Percentiles rank a stretch among this genome's conserved stretches.
phyloP scores from a whole-genome alignment of 2,329 filamentous ascomycete species.

The Aspergillus floridensis region DNA sequence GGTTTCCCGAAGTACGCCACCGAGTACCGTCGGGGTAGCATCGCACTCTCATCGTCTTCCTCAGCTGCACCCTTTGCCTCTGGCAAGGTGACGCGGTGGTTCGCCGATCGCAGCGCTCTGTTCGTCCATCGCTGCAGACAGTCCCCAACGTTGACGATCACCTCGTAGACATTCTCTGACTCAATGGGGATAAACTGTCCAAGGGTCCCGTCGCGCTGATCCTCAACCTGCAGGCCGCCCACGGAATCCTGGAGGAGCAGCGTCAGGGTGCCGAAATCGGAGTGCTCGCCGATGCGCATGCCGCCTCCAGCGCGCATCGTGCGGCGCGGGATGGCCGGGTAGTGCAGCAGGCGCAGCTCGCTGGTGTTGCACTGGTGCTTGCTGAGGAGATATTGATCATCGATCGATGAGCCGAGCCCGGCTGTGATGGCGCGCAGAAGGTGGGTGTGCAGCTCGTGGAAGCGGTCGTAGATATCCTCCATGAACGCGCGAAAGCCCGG shows the following conservation, averaged over 20 bases:
- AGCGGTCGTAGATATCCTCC: conserved; percentile 41
- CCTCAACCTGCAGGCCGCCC: too few relatives aligned
- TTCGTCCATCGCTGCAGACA: too few relatives aligned
- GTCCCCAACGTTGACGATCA: too few relatives aligned
- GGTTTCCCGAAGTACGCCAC: conserved; percentile 31
- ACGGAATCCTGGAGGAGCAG: conserved; percentile 50
- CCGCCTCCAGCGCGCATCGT: background rate
- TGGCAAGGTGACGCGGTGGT: too few relatives aligned
- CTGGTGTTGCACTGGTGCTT: conserved; percentile 52
- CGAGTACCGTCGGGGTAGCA: conserved; percentile 29
- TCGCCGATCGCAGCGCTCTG: too few relatives aligned
- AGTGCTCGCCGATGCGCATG: conserved; percentile 52
- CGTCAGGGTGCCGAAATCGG: conserved; percentile 52
- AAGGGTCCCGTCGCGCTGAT: too few relatives aligned
- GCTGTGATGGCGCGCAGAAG: conserved; percentile 45
- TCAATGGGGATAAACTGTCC: too few relatives aligned
- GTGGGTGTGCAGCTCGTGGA: conserved; percentile 39
- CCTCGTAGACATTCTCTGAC: too few relatives aligned
- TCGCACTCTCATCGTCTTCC: conserved; percentile 26
- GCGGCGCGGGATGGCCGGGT: conserved; percentile 44
- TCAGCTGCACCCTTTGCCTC: background rate
- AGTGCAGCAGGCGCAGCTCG: conserved; percentile 60
- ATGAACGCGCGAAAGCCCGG: conserved; percentile 45
- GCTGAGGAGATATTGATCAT: conserved; percentile 42
- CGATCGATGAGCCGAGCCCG: conserved; percentile 24